Evolutionary conservation across 805 yeast genomes (phyloP), one percentile per base, ranked within the genome.

Genomic region (Candida ovalis): DNA sequence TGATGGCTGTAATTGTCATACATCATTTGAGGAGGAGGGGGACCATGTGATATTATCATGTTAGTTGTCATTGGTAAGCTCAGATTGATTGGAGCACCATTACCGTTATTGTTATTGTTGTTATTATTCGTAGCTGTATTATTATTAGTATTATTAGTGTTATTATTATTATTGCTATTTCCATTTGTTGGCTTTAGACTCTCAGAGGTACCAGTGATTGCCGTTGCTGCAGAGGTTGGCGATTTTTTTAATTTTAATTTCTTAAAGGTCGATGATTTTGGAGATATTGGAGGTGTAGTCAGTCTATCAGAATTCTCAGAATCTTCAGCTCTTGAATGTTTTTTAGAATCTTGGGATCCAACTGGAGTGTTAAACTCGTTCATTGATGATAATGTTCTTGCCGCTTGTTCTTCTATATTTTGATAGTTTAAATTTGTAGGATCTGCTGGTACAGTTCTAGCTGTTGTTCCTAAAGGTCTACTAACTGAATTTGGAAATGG

Each of bases 381-480:
- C 60, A 62, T 54, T 23, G 63, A 55, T 13, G 60, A 57, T n/a
- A 62, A 51, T 1, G 64, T 59, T 39, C 57, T 52, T 3, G 62
- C 62, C 1, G 63, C 66, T 50, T 62, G 64, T 25, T 60, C 63
- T 44, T 62, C 66, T 46, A 60, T 49, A 37, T 52, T 55, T 19
- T 50, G 56, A 36, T 45, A 49, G 30, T 27, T 27, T 27, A 27
- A 8, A 12, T 25, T 43, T 33, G 44, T 43, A 21, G 30, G 49
- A 42, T 12, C 40, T 19, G 28, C 18, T 18, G 39, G 39, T n/a
- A n/a, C n/a, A 19, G 39, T 12, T 12, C 15, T 17, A 17, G 39
- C 30, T 8, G 30, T 12, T 8, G 30, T 12, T 27, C 30, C 30
- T 27, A 27, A 8, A 27, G 30, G 30, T 12, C 30, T 27, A 12